These are phyloP conservation scores for Chaetomidium leptoderma DNA, from an alignment of 495 filamentous ascomycete genomes.

Conservation along the genomic window DNA sequence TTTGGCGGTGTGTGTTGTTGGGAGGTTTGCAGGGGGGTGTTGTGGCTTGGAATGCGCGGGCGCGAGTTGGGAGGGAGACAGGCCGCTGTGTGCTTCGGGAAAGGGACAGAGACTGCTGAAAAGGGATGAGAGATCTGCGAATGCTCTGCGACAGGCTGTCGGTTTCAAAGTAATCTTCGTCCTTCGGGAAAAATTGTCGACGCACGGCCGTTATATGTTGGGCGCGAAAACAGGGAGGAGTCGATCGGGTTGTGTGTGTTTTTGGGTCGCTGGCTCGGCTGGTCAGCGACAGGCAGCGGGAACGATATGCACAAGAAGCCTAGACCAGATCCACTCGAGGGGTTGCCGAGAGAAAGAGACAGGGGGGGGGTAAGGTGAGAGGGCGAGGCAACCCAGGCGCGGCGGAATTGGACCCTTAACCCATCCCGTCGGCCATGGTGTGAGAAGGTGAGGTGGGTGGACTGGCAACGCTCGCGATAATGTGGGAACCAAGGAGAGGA, in stretches of 20 bases:
- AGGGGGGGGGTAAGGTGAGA: constrained; percentile 17
- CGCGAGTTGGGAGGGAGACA: background rate
- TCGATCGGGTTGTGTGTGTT: constrained; percentile 14
- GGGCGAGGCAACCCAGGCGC: constrained; percentile 18
- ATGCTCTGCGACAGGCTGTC: background rate
- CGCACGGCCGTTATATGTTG: constrained; percentile 14
- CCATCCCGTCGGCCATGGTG: constrained; percentile 26
- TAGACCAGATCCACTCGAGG: constrained; percentile 27
- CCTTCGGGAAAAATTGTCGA: constrained; percentile 5
- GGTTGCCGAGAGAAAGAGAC: constrained; percentile 10
- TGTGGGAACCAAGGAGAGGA: background rate
- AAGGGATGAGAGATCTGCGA: background rate
- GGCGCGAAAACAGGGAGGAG: constrained; percentile 14
- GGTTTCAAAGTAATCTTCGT: background rate
- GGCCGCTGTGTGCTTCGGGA: background rate
- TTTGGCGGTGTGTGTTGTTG: constrained; percentile 21
- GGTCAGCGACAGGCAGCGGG: constrained; percentile 25
- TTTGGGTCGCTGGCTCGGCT: constrained; percentile 10
- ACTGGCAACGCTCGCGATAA: background rate
- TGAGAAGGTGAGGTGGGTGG: constrained; percentile 6
- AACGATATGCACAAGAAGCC: constrained; percentile 20
- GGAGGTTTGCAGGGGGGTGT: constrained; percentile 13
- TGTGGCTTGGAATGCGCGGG: constrained; percentile 7
- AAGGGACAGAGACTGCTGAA: background rate
- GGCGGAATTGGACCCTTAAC: constrained; percentile 16